A percentile compares a stretch with the other conserved stretches of the same genome.
Conservation (phyloP, 2,329 filamentous ascomycete genomes). For the Neofusicoccum sp. region DNA sequence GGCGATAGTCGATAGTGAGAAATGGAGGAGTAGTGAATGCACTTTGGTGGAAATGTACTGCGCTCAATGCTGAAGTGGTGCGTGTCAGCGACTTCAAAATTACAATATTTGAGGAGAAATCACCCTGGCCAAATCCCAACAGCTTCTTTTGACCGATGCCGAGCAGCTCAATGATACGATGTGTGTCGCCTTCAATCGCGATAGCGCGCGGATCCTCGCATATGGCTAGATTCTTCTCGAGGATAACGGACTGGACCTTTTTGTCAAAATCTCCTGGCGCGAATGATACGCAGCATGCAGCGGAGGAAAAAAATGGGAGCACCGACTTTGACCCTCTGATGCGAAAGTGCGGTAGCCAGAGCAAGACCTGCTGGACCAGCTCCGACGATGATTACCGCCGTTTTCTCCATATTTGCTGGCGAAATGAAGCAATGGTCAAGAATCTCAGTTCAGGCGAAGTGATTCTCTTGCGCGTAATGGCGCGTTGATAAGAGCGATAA, state of each 20-base stretch:
- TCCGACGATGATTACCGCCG: slow-evolving; percentile 51
- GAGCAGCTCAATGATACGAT: not conserved
- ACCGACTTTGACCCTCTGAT: not conserved
- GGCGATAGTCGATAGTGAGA: not conserved
- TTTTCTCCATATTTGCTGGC: slow-evolving; percentile 28
- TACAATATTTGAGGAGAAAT: not conserved
- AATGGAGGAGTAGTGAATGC: not conserved
- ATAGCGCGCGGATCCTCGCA: not conserved
- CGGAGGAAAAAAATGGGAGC: no score
- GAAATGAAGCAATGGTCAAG: no score
- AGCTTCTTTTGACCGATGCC: not conserved
- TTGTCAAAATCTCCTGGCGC: not conserved
- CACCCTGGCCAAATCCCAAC: not conserved
- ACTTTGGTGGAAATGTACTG: not conserved
- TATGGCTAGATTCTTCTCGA: not conserved
- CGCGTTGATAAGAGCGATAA: no score
- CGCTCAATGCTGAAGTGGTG: not conserved
- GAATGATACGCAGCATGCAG: no score
- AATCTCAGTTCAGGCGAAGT: no score
- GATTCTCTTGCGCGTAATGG: not conserved
- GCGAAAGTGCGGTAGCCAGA: slow-evolving; percentile 36
- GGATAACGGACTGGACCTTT: not conserved
- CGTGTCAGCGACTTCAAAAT: not conserved
- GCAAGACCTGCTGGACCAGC: slow-evolving; percentile 55
- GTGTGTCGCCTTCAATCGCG: not conserved